These are phyloP conservation scores for Rhizomucor pusillus DNA, from an alignment of 371 early-diverging fungal species.

Conservation along the genomic window DNA sequence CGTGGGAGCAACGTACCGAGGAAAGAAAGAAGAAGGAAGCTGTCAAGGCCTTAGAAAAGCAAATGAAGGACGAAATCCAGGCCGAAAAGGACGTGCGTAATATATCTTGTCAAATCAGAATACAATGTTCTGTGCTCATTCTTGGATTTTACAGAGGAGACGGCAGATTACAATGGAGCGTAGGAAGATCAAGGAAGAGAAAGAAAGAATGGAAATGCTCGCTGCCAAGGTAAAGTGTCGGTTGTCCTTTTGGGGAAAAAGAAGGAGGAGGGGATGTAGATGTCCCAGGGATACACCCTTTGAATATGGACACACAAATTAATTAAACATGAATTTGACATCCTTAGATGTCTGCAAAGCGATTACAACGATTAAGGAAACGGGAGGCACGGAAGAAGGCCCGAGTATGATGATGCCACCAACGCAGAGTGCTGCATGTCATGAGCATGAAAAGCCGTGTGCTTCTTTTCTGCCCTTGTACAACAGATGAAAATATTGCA, in stretches of 20 bases:
- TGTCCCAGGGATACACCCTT: neutral
- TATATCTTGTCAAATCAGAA: neutral
- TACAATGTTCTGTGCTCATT: constrained; percentile 1
- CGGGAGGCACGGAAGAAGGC: constrained; percentile 45
- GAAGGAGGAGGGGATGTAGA: too few relatives aligned
- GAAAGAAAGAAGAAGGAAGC: constrained; percentile 39
- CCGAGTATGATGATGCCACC: neutral
- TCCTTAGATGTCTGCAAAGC: constrained; percentile 49
- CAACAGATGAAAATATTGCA: too few relatives aligned
- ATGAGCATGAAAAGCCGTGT: too few relatives aligned
- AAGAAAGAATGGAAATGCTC: constrained; percentile 55
- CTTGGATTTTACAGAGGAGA: constrained; percentile 38
- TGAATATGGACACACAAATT: neutral
- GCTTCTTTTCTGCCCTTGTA: too few relatives aligned
- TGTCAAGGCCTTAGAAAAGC: constrained; percentile 45
- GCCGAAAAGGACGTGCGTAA: constrained; percentile 49
- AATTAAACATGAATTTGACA: neutral
- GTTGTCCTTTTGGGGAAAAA: too few relatives aligned
- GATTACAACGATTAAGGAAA: constrained; percentile 45
- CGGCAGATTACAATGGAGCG: constrained; percentile 58
- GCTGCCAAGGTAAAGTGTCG: constrained; percentile 54
- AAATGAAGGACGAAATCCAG: constrained; percentile 56
- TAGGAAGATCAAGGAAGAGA: constrained; percentile 59
- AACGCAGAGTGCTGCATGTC: too few relatives aligned
- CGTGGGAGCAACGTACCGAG: constrained; percentile 51